phyloP scores from a whole-genome alignment of 805 yeast genomes.

The Nakazawaea laoshanensis region DNA sequence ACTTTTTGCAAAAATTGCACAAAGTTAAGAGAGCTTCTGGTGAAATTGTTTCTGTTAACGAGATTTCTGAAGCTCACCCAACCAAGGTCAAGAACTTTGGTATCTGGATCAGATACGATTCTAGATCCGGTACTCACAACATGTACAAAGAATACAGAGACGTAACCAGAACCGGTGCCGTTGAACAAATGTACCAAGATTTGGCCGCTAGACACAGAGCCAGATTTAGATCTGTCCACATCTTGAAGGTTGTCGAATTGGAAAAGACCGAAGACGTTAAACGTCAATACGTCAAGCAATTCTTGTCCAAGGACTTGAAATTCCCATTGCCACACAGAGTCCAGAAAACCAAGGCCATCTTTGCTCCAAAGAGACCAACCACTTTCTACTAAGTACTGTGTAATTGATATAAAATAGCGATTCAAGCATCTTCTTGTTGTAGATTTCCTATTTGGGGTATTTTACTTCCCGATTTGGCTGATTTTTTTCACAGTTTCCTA shows the following conservation, averaged over 20 bases:
- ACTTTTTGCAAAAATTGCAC: slow-evolving; percentile 98
- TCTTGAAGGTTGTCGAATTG: slow-evolving; percentile 98
- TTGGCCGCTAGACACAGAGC: slow-evolving; percentile 99
- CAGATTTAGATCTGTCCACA: slow-evolving; percentile 99
- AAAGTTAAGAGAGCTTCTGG: slow-evolving; percentile 99
- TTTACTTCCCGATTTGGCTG: too few relatives aligned
- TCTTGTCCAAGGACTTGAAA: slow-evolving; percentile 88
- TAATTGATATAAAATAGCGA: slow-evolving; percentile 2
- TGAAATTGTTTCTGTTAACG: slow-evolving; percentile 93
- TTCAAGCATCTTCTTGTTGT: background rate
- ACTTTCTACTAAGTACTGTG: slow-evolving; percentile 76
- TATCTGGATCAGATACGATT: slow-evolving; percentile 99
- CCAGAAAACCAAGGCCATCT: slow-evolving; percentile 81
- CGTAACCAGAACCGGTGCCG: slow-evolving; percentile 98
- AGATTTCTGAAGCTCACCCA: slow-evolving; percentile 91
- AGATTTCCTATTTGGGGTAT: background rate
- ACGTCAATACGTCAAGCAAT: slow-evolving; percentile 99
- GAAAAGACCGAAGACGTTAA: slow-evolving; percentile 96
- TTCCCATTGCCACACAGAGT: slow-evolving; percentile 99
- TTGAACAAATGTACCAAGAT: slow-evolving; percentile 97
- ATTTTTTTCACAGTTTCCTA: too few relatives aligned
- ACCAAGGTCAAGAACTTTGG: slow-evolving; percentile 99
- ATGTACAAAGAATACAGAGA: slow-evolving; percentile 99
- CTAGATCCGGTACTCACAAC: slow-evolving; percentile 99
- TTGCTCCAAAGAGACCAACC: slow-evolving; percentile 89